Percentiles rank a stretch among this genome's conserved stretches.
Evolutionary conservation across 768 basidiomycete species (phyloP).

Genomic region (Termitomyces sp.): DNA sequence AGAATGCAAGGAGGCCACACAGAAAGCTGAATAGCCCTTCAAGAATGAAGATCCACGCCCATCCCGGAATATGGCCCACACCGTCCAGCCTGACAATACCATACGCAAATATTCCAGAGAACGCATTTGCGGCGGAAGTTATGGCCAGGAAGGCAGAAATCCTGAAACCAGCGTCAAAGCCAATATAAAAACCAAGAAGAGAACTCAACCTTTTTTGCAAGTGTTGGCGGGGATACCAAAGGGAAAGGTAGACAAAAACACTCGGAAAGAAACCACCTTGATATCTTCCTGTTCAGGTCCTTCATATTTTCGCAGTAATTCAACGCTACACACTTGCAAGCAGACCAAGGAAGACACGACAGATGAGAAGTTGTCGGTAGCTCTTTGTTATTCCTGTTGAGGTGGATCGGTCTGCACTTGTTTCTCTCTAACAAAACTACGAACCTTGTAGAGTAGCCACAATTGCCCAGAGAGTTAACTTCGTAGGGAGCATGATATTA

Average conservation of each 20-base stretch:
- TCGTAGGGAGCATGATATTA: constrained; percentile 13
- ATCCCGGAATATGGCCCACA: constrained; percentile 47
- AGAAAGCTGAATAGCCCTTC: constrained; percentile 63
- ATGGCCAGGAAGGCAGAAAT: constrained; percentile 47
- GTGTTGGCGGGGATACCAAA: constrained; percentile 49
- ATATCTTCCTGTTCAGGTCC: background rate
- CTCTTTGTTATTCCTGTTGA: constrained; percentile 40
- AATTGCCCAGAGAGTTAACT: constrained; percentile 8
- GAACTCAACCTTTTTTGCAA: constrained; percentile 38
- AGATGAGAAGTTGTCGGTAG: constrained; percentile 41
- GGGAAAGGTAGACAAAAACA: constrained; percentile 54
- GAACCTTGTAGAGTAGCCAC: constrained; percentile 7
- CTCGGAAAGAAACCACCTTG: constrained; percentile 56
- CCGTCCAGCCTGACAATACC: constrained; percentile 66
- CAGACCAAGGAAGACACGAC: constrained; percentile 50
- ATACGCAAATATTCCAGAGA: constrained; percentile 65
- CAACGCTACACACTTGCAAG: constrained; percentile 34
- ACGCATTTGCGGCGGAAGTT: constrained; percentile 57
- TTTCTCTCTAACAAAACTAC: background rate
- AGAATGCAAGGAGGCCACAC: constrained; percentile 49
- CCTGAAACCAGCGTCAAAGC: constrained; percentile 24
- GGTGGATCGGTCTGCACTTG: background rate
- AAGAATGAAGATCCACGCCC: constrained; percentile 68
- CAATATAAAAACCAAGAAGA: constrained; percentile 20
- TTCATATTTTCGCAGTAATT: background rate